These are phyloP conservation scores for Emmonsiellopsis sp. DNA, from an alignment of 2,329 filamentous ascomycete genomes.

Conservation along the genomic window DNA sequence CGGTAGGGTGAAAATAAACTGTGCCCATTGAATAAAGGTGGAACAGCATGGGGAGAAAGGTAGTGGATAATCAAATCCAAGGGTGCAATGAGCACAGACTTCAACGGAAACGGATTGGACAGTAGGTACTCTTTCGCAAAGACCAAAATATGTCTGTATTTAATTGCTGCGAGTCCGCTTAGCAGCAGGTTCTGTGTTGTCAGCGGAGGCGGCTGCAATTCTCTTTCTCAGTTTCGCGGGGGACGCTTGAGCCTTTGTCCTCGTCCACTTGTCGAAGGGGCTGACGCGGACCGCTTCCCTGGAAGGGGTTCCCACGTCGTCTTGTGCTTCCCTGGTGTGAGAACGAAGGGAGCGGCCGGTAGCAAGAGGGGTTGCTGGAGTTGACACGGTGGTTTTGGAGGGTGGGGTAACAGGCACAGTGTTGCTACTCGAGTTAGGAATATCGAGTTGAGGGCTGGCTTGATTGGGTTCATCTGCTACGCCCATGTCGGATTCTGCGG, in stretches of 20 bases:
- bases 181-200: slow-evolving; percentile 7
- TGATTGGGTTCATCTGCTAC: slow-evolving; percentile 5
- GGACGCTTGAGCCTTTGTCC: slow-evolving; percentile 20
- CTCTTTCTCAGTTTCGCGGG: slow-evolving; percentile 26
- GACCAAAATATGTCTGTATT: not conserved
- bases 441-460: not conserved
- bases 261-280: slow-evolving; percentile 32
- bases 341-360: slow-evolving; percentile 26
- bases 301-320: slow-evolving; percentile 17
- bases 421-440: not conserved
- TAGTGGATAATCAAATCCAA: not conserved
- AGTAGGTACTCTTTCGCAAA: not conserved
- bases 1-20: not conserved
- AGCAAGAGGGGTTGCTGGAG: slow-evolving; percentile 23
- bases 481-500: slow-evolving; percentile 43
- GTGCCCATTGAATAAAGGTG: not conserved
- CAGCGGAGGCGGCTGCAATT: slow-evolving; percentile 20
- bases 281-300: slow-evolving; percentile 24
- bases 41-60: not conserved
- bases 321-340: slow-evolving; percentile 17
- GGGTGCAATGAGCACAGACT: not conserved
- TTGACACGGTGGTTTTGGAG: slow-evolving; percentile 13
- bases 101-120: too few species aligned
- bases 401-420: slow-evolving; percentile 17
- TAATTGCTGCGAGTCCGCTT: slow-evolving; percentile 10